Evolutionary conservation across 108 stramenopile genomes (phyloP), one percentile per base, ranked within the genome.

Genomic region (Hondaea fermentalgiana): DNA sequence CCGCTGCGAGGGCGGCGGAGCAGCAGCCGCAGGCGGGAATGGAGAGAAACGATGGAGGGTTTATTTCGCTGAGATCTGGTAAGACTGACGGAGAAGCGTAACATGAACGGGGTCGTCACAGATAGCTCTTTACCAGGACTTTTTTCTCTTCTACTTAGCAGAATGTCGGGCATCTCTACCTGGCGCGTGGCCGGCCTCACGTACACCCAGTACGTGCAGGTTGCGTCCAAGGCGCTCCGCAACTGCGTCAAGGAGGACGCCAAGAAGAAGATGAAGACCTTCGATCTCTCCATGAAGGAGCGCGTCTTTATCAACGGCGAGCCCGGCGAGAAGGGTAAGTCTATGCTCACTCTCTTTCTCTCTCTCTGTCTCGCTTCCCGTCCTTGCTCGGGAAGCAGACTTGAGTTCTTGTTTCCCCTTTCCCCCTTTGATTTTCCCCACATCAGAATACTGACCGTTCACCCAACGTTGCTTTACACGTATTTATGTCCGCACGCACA

Each of bases 141-240:
- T 35, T 35, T 35, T 59, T 23, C n/a, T 2, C 2, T 59, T 59
- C n/a, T n/a, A 3, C 59, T 59, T 59, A 3, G 59, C 3, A 59
- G n/a, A n/a, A 59, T 59, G 59, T 59, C 72, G n/a, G 76, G 76
- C 51, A 83, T 53, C 76, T 83, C 76, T 6, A 45, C 23, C 0
- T 83, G 76, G 76, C 76, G 76, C 76, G 76, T 83, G 49, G 76
- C 76, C 23, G 76, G 76, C 49, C 76, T 83, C 51, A 53, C 49
- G 23, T 83, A 83, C 76, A 53, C n/a, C 10, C 45, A 83, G 76
- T 83, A 83, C 76, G 45, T 47, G 49, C 23, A 47, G 51, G 51
- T 83, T 23, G 45, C 76, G 19, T 53, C 51, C 49, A 83, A 53
- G 49, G 76, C 76, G 3, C 51, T 83, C 51, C 45, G 51, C 3